Evolutionary conservation across 1,139 yeast genomes (phyloP).

Genomic region (Debaryomyces nepalensis): DNA sequence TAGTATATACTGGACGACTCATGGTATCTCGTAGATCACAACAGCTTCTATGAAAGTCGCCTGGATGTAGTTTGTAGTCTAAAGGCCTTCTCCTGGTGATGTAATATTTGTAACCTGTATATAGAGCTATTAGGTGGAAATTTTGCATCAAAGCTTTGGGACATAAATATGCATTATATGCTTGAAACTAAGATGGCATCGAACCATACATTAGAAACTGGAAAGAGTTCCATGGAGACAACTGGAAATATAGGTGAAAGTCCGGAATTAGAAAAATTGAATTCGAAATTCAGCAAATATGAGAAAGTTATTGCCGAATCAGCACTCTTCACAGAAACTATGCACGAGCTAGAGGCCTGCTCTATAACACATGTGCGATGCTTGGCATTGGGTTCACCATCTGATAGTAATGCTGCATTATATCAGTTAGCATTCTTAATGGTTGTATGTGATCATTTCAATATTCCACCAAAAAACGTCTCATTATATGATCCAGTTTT

Average conservation of each 20-base stretch:
- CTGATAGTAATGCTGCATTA: constrained; percentile 58
- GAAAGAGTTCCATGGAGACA: no score
- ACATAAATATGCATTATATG: no score
- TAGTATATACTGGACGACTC: no score
- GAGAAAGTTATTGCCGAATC: constrained; percentile 11
- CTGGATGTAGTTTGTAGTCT: no score
- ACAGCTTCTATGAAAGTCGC: no score
- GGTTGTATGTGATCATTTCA: constrained; percentile 35
- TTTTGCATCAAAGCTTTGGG: no score
- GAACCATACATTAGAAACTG: no score
- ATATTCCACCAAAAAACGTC: constrained; percentile 27
- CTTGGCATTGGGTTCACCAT: constrained; percentile 73
- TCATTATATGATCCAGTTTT: constrained; percentile 72
- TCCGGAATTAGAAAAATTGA: neutral
- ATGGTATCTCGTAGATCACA: no score
- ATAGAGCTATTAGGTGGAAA: no score
- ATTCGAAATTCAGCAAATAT: constrained; percentile 3
- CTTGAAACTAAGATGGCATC: no score
- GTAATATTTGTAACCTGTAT: no score
- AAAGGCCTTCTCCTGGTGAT: no score
- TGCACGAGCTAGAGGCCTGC: neutral
- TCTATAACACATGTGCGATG: constrained; percentile 52
- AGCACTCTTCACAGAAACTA: constrained; percentile 12
- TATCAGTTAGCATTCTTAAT: constrained; percentile 65
- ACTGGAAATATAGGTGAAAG: neutral